A percentile compares a stretch with the other conserved stretches of the same genome.
These are phyloP conservation scores for Mychonastes homosphaera DNA, from an alignment of 139 green algal genomes.

Conservation along the genomic window DNA sequence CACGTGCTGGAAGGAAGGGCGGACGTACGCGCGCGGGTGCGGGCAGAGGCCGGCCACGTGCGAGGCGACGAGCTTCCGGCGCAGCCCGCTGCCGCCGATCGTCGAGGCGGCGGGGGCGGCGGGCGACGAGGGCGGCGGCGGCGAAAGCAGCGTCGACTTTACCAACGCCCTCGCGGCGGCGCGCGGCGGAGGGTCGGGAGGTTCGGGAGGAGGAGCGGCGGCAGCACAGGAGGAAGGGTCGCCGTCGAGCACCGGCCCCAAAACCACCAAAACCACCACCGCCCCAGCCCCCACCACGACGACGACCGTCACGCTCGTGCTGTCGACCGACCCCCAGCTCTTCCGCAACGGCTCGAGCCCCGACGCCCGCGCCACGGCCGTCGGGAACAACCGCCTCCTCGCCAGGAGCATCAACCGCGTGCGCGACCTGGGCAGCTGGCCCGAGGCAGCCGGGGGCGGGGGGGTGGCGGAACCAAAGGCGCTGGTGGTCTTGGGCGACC, in stretches of 20 bases:
- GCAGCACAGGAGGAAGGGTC: too few relatives aligned
- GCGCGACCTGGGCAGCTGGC: constrained; percentile 5
- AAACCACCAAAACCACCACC: too few relatives aligned
- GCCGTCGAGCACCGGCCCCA: too few relatives aligned
- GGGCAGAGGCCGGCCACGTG: constrained; percentile 8
- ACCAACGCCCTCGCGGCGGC: too few relatives aligned
- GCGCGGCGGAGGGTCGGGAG: too few relatives aligned
- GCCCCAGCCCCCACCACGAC: not conserved
- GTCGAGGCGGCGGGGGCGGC: too few relatives aligned
- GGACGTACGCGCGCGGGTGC: constrained; percentile 7
- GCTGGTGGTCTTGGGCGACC: constrained; percentile 19
- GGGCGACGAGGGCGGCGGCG: too few relatives aligned
- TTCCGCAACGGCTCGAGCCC: not conserved
- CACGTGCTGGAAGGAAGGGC: constrained; percentile 6
- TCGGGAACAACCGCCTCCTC: constrained; percentile 8
- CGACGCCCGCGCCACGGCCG: not conserved
- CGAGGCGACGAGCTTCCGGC: constrained; percentile 11
- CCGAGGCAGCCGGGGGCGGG: constrained; percentile 10
- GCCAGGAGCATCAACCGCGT: constrained; percentile 11
- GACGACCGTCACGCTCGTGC: constrained; percentile 10
- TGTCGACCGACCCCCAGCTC: constrained; percentile 21
- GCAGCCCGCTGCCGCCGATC: constrained; percentile 6
- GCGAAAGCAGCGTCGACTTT: too few relatives aligned
- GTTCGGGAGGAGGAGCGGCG: too few relatives aligned
- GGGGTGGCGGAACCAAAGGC: constrained; percentile 3